Percentiles rank a stretch among this genome's conserved stretches.
Evolutionary conservation across 108 stramenopile genomes (phyloP).

Genomic region (Cyclotella kingstonii): DNA sequence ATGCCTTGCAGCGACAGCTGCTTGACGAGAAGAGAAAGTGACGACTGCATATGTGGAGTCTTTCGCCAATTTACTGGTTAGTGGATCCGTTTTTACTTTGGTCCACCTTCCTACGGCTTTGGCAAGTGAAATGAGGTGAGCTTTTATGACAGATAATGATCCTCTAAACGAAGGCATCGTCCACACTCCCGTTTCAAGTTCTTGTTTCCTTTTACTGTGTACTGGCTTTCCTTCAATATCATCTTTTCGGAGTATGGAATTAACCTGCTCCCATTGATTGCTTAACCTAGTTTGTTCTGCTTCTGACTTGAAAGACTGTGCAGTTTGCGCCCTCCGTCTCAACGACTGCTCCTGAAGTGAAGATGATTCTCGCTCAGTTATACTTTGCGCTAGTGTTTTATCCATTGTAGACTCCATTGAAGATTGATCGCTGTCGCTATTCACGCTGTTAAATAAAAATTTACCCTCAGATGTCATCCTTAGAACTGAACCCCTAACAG

Average conservation of each 20-base stretch:
- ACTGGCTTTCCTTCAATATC: constrained; percentile 9
- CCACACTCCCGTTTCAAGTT: constrained; percentile 43
- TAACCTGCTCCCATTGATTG: constrained; percentile 48
- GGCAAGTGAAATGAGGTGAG: constrained; percentile 9
- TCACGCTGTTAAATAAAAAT: constrained; percentile 29
- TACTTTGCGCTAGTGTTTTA: too few species aligned
- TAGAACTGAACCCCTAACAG: constrained; percentile 3
- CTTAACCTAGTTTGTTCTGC: constrained; percentile 14
- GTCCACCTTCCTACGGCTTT: constrained; percentile 39
- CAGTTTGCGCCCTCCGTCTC: constrained; percentile 35
- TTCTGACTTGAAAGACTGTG: constrained; percentile 22
- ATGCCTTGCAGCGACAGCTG: constrained; percentile 81
- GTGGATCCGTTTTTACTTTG: constrained; percentile 29
- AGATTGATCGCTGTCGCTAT: constrained; percentile 20
- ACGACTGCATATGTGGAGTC: constrained; percentile 86
- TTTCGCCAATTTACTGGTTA: constrained; percentile 45
- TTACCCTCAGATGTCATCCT: constrained; percentile 43
- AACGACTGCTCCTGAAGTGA: constrained; percentile 19
- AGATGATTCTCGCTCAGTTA: not conserved
- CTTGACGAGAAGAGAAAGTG: constrained; percentile 85
- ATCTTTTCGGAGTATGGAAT: constrained; percentile 25
- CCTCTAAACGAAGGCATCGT: constrained; percentile 31
- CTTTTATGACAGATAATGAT: constrained; percentile 2
- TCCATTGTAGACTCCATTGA: not conserved
- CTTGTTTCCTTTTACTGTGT: constrained; percentile 13